Percentiles rank a stretch among this genome's conserved stretches.
Conservation (phyloP, 495 filamentous ascomycete genomes). For the Glonium stellatum region DNA sequence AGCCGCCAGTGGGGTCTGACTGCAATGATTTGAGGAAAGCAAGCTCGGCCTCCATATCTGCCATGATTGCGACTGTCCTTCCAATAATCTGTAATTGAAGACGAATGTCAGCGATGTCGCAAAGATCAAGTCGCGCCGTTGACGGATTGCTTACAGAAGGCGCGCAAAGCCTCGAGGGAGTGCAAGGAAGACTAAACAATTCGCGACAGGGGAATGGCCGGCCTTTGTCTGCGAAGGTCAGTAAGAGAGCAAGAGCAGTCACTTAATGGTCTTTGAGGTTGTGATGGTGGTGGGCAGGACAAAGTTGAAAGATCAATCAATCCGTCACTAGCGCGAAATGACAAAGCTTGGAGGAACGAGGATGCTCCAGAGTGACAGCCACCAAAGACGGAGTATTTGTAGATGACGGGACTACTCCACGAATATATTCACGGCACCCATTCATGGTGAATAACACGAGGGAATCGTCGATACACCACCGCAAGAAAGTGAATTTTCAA, state of each 20-base stretch:
- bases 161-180: not conserved
- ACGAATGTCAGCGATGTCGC: not conserved
- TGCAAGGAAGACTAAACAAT: not conserved
- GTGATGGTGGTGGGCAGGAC: not conserved
- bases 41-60: slow-evolving; percentile 54
- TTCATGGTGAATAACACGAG: too few species aligned
- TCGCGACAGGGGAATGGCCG: not conserved
- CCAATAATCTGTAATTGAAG: not conserved
- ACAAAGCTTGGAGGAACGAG: slow-evolving; percentile 1
- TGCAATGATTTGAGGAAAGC: slow-evolving; percentile 48
- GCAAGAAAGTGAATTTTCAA: too few species aligned
- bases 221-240: slow-evolving; percentile 1
- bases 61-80: slow-evolving; percentile 41
- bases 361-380: not conserved
- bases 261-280: not conserved
- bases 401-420: not conserved
- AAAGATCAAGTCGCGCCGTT: not conserved
- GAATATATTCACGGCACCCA: not conserved
- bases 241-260: not conserved
- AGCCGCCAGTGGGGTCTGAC: slow-evolving; percentile 24
- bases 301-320: not conserved
- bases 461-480: too few species aligned
- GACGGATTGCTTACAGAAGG: not conserved
- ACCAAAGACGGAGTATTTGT: not conserved
- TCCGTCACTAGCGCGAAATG: not conserved